A percentile compares a stretch with the other conserved stretches of the same genome.
phyloP scores from a whole-genome alignment of 2,329 filamentous ascomycete genomes.

The Scedosporium dehoogii region DNA sequence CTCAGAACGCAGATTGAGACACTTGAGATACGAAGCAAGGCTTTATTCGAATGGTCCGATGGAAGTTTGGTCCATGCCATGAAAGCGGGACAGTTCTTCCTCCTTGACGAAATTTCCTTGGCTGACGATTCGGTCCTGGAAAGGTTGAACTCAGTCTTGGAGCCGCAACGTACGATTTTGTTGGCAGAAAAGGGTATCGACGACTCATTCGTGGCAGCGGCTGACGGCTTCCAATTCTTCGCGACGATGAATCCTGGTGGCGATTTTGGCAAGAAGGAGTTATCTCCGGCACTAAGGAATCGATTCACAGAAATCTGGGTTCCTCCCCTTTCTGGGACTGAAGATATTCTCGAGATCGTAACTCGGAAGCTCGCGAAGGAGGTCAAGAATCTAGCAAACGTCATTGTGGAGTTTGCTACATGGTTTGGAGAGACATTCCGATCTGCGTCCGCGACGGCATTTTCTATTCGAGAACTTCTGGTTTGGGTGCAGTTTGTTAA shows the following conservation, averaged over 20 bases:
- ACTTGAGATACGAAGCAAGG: slow-evolving; percentile 57
- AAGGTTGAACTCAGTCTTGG: slow-evolving; percentile 89
- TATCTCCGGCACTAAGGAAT: slow-evolving; percentile 90
- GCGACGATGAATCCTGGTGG: slow-evolving; percentile 99
- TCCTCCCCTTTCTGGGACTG: slow-evolving; percentile 70
- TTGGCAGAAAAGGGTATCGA: slow-evolving; percentile 88
- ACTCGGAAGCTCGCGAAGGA: slow-evolving; percentile 56
- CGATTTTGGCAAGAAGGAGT: slow-evolving; percentile 95
- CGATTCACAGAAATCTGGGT: slow-evolving; percentile 99
- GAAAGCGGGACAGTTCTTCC: slow-evolving; percentile 79
- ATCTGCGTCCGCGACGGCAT: slow-evolving; percentile 60
- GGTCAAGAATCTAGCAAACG: slow-evolving; percentile 47
- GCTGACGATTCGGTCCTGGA: slow-evolving; percentile 97
- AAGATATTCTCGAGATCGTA: slow-evolving; percentile 84
- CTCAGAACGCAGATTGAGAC: slow-evolving; percentile 35
- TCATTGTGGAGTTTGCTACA: slow-evolving; percentile 77
- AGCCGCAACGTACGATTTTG: slow-evolving; percentile 74
- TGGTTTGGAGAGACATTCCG: slow-evolving; percentile 87
- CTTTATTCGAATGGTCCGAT: slow-evolving; percentile 93
- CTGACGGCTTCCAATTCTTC: slow-evolving; percentile 82
- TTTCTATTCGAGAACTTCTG: slow-evolving; percentile 87
- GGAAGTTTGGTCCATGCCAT: slow-evolving; percentile 91
- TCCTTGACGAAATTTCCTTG: slow-evolving; percentile 95
- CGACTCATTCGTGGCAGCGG: slow-evolving; percentile 68
- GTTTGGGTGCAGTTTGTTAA: slow-evolving; percentile 94